These are phyloP conservation scores for Citropsis articulata DNA, from an alignment of 345 rosid genomes.

Conservation along the genomic window DNA sequence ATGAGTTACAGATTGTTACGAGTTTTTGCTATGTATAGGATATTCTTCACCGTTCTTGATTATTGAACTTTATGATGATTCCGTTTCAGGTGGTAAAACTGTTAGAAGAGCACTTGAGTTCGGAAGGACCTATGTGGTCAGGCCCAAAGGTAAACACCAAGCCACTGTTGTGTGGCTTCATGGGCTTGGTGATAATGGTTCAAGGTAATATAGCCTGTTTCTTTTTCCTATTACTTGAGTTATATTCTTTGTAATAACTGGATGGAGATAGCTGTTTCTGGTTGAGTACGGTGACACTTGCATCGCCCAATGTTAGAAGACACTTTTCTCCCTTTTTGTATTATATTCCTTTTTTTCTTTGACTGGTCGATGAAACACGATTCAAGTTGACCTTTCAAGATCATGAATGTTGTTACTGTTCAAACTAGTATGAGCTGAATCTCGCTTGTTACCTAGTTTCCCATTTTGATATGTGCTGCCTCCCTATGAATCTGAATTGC, in stretches of 20 bases:
- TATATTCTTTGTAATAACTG: neutral
- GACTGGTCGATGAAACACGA: neutral
- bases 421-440: neutral
- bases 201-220: conserved; percentile 48
- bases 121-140: conserved; percentile 92
- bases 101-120: conserved; percentile 61
- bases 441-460: neutral
- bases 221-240: neutral
- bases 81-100: conserved; percentile 45
- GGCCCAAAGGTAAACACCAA: conserved; percentile 95
- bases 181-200: conserved; percentile 95
- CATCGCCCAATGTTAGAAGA: neutral
- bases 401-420: neutral
- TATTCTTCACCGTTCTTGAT: neutral
- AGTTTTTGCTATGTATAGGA: neutral
- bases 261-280: neutral
- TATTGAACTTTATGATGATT: neutral
- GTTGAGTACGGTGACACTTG: neutral
- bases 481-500: neutral
- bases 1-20: neutral
- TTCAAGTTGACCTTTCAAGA: neutral
- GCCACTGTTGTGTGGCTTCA: conserved; percentile 98
- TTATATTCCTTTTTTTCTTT: neutral
- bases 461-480: neutral
- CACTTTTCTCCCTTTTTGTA: neutral